These are phyloP conservation scores for Picea engelmannii DNA, from an alignment of 83 land plant species.

Conservation along the genomic window DNA sequence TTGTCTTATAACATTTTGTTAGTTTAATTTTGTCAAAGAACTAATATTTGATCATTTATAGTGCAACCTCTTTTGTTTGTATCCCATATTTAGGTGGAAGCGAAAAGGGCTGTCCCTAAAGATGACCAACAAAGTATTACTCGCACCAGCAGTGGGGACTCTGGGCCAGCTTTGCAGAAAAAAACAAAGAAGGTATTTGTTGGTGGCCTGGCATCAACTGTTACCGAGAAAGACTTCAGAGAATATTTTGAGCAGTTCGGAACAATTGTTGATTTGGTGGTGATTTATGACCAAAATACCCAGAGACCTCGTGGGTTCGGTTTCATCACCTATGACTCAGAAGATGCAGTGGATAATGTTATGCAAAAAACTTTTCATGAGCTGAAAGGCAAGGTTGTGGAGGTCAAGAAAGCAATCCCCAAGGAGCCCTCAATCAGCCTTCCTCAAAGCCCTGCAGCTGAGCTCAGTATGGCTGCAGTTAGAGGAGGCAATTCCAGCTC, in stretches of 20 bases:
- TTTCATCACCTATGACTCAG: constrained; percentile 46
- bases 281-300: constrained; percentile 62
- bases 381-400: constrained; percentile 57
- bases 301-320: constrained; percentile 62
- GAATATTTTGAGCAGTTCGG: constrained; percentile 68
- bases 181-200: constrained; percentile 60
- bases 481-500: constrained; percentile 28
- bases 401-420: constrained; percentile 62
- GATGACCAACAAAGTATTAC: constrained; percentile 47
- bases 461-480: constrained; percentile 19
- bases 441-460: constrained; percentile 18
- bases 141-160: constrained; percentile 29
- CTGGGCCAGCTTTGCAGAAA: constrained; percentile 35
- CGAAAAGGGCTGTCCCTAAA: constrained; percentile 61
- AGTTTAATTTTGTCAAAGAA: background rate
- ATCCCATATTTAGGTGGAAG: constrained; percentile 43
- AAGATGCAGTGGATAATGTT: constrained; percentile 53
- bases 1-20: background rate
- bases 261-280: constrained; percentile 53
- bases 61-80: background rate
- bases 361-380: constrained; percentile 48
- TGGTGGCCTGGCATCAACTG: constrained; percentile 61
- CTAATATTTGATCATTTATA: background rate
- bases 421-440: constrained; percentile 50
- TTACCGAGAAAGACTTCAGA: constrained; percentile 56